Conservation (phyloP, 2,329 filamentous ascomycete species). For the Diaporthe ampelina region DNA sequence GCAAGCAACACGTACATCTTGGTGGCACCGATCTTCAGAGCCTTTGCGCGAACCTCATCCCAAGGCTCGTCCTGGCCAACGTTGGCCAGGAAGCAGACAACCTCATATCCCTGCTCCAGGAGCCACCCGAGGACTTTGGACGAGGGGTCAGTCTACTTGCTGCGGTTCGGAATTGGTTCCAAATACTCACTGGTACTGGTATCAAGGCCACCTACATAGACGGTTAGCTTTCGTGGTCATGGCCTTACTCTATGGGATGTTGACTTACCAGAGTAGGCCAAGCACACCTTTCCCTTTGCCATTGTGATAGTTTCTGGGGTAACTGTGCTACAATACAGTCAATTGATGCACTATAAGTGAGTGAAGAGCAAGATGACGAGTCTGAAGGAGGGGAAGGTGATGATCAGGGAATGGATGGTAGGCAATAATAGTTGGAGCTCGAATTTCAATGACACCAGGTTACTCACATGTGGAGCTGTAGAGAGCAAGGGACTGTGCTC, state of each 20-base stretch:
- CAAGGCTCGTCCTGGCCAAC: conserved; percentile 85
- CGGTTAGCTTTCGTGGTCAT: conserved; percentile 18
- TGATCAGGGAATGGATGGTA: background rate
- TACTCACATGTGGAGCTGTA: conserved; percentile 37
- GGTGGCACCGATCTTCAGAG: conserved; percentile 58
- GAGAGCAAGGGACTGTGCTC: conserved; percentile 21
- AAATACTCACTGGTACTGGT: conserved; percentile 43
- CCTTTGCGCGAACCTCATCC: conserved; percentile 79
- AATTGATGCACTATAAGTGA: conserved; percentile 31
- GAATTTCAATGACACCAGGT: conserved; percentile 9
- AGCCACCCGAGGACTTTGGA: conserved; percentile 41
- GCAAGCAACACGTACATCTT: conserved; percentile 39
- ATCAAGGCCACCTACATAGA: conserved; percentile 41
- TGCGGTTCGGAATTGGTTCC: background rate
- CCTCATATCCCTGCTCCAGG: conserved; percentile 69
- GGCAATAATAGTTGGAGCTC: background rate
- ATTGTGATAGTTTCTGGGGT: conserved; percentile 31
- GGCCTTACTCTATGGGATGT: background rate
- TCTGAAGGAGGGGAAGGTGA: background rate
- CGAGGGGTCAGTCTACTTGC: conserved; percentile 15
- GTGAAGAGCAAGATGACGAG: background rate
- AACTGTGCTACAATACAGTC: conserved; percentile 29
- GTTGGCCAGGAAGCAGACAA: conserved; percentile 76
- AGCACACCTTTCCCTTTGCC: conserved; percentile 42
- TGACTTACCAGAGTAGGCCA: conserved; percentile 42